These are phyloP conservation scores for Boletus rex-veris DNA, from an alignment of 768 basidiomycete genomes.

Conservation along the genomic window DNA sequence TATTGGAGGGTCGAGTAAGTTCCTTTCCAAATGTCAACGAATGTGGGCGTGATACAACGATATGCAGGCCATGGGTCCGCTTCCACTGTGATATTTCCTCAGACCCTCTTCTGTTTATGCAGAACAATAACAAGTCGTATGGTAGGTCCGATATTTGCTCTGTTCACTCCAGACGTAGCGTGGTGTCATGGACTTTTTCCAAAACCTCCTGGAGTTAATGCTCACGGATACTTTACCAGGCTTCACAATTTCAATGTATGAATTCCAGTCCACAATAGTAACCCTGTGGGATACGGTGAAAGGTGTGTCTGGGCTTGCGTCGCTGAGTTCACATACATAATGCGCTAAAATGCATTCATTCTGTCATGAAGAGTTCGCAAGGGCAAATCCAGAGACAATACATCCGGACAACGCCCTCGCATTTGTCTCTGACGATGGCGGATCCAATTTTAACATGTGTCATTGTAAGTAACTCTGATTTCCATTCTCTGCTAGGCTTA, in stretches of 20 bases:
- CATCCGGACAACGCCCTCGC: slow-evolving; percentile 51
- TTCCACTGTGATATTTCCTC: slow-evolving; percentile 51
- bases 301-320: slow-evolving; percentile 34
- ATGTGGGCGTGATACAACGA: slow-evolving; percentile 21
- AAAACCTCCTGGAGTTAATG: neutral
- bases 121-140: slow-evolving; percentile 51
- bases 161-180: neutral
- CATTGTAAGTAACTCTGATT: slow-evolving; percentile 44
- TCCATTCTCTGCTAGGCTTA: neutral
- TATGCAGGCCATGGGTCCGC: slow-evolving; percentile 45
- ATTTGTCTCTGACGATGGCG: slow-evolving; percentile 66
- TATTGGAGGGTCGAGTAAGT: slow-evolving; percentile 31
- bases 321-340: slow-evolving; percentile 36
- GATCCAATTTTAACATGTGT: slow-evolving; percentile 59
- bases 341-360: slow-evolving; percentile 12
- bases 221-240: slow-evolving; percentile 28
- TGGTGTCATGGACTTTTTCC: neutral
- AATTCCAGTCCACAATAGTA: slow-evolving; percentile 60
- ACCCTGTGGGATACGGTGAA: slow-evolving; percentile 62
- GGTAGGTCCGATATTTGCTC: slow-evolving; percentile 27
- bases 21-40: slow-evolving; percentile 31
- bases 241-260: slow-evolving; percentile 61
- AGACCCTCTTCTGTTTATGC: slow-evolving; percentile 57
- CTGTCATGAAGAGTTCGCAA: slow-evolving; percentile 13
- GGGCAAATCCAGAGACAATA: slow-evolving; percentile 47